Conservation (phyloP, 495 filamentous ascomycete genomes). For the Letharia columbiana region DNA sequence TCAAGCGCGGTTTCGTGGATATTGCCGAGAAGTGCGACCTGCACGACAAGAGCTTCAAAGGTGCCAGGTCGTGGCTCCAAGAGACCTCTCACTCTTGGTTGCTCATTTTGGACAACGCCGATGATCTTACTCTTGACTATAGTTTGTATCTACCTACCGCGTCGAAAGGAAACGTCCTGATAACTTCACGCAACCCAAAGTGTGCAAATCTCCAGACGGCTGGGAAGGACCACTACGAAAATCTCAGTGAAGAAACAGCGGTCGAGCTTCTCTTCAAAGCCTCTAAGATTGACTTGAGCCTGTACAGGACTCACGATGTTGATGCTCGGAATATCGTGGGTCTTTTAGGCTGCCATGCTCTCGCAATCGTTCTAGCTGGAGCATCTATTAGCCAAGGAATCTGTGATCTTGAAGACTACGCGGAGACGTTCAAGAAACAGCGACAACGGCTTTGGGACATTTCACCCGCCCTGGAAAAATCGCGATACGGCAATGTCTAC, state of each 20-base stretch:
- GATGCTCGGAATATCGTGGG: not conserved
- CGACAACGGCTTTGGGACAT: not conserved
- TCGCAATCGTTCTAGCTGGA: not conserved
- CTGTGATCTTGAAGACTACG: not conserved
- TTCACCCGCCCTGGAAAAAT: not conserved
- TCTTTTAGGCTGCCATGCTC: constrained; percentile 1
- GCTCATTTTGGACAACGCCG: not conserved
- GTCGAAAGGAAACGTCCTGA: not conserved
- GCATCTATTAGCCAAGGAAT: not conserved
- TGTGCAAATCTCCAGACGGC: not conserved
- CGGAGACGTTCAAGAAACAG: not conserved
- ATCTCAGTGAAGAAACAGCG: not conserved
- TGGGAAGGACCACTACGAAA: not conserved
- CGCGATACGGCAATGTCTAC: not conserved
- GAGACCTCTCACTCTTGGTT: constrained; percentile 1
- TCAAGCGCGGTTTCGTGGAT: not conserved
- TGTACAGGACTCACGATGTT: not conserved
- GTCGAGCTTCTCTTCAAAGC: constrained; percentile 1
- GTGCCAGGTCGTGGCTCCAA: not conserved
- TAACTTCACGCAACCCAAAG: not conserved
- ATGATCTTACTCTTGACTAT: not conserved
- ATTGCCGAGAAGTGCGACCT: not conserved
- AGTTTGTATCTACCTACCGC: not conserved
- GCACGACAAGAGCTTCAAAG: not conserved
- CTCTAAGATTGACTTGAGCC: not conserved